phyloP scores from a whole-genome alignment of 2,329 filamentous ascomycete species.

The Coniochaeta ligniaria region DNA sequence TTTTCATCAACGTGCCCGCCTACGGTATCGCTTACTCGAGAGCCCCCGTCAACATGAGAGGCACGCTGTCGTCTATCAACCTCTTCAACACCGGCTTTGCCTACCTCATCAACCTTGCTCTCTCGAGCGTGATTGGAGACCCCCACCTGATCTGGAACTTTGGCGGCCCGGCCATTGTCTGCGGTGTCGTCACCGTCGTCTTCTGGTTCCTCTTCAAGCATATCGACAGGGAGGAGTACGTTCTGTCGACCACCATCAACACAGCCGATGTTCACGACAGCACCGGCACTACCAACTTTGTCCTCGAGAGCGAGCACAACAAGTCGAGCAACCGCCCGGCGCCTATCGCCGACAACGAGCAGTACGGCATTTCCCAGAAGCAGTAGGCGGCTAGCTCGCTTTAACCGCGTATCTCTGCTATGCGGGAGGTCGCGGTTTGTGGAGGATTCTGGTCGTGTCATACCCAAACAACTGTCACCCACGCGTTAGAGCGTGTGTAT shows the following conservation, averaged over 20 bases:
- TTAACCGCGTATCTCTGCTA: not conserved
- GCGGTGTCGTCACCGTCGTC: slow-evolving; percentile 31
- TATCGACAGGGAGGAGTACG: slow-evolving; percentile 38
- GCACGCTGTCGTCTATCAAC: slow-evolving; percentile 41
- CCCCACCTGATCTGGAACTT: slow-evolving; percentile 42
- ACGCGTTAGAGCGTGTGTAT: not conserved
- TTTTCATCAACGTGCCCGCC: slow-evolving; percentile 45
- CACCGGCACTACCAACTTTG: slow-evolving; percentile 7
- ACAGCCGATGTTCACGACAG: slow-evolving; percentile 4
- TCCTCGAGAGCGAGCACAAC: slow-evolving; percentile 8
- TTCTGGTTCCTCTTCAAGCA: slow-evolving; percentile 41
- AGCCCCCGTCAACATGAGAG: slow-evolving; percentile 43
- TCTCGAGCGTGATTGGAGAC: slow-evolving; percentile 37
- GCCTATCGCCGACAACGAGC: slow-evolving; percentile 6
- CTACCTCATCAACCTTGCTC: slow-evolving; percentile 36
- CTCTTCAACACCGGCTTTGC: slow-evolving; percentile 38
- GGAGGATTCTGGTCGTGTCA: not conserved
- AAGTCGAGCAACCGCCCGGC: slow-evolving; percentile 5
- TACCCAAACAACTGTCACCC: not conserved
- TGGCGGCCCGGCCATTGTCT: slow-evolving; percentile 37
- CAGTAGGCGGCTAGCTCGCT: slow-evolving; percentile 1
- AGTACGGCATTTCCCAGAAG: slow-evolving; percentile 8
- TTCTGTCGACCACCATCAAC: slow-evolving; percentile 12
- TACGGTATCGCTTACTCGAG: slow-evolving; percentile 47
- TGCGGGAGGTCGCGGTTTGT: not conserved